Evolutionary conservation across 2,329 filamentous ascomycete species (phyloP), one percentile per base, ranked within the genome.

Genomic region (Sordariomycetes sp.): DNA sequence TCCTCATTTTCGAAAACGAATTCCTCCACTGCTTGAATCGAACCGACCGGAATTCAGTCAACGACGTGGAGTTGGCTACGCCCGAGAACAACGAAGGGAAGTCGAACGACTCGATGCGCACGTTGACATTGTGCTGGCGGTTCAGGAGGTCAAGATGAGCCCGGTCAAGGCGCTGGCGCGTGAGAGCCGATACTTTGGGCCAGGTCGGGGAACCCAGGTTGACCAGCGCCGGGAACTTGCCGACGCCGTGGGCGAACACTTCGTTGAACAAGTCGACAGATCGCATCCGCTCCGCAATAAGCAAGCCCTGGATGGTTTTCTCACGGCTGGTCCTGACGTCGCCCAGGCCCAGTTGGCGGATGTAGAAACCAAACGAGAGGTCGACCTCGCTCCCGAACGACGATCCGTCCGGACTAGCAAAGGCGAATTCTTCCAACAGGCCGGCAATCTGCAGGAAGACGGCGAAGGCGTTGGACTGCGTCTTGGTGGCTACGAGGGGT

Each of bases 81-180:
- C 94, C 94, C 0, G 90, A 83, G 68, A 96, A 97, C 5, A 97
- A 76, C 0, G 89, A 88, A 0, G 92, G 91, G 65, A 96, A 97
- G 35, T 97, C 90, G 64, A 97, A 97, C 61, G 90, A 84, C 59
- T 89, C 85, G n/a, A 97, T 76, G 51, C 89, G 86, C 35, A 76
- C 74, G 62, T 89, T 87, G 63, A 91, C 82, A 57, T 80, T 85
- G 61, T 85, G 80, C 60, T 90, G 81, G 22, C 90, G 83, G 61
- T 83, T 85, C 37, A 87, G 79, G 3, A 97, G 77, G 65, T 96
- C 91, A 64, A 96, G 79, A 55, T 88, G 85, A 1, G 91, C 88
- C 61, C 90, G 83, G 66, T 94, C 90, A 8, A 97, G 76, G n/a
- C 89, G 83, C 64, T 90, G 88, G 53, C 84, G 82, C 0, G 92